A percentile compares a stretch with the other conserved stretches of the same genome.
Conservation (phyloP, 352 stramenopile species). For the Phytopythium helicoides region DNA sequence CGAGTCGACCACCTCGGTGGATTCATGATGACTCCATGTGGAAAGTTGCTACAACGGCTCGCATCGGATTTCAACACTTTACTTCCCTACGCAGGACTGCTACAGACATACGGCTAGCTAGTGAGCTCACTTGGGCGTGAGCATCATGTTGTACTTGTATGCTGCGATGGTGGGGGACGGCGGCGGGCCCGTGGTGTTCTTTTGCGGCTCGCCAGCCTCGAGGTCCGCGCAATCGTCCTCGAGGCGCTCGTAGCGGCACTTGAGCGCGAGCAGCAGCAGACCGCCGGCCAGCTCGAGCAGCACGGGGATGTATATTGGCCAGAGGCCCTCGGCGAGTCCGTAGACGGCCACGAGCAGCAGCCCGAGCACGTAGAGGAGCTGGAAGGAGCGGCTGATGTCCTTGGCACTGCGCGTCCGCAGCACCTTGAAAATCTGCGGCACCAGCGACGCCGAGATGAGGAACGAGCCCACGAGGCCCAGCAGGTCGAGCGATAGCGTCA, state of each 20-base stretch:
- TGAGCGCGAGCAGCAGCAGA: constrained; percentile 41
- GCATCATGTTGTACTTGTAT: constrained; percentile 11
- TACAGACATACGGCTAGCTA: not conserved
- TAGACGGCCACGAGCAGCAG: constrained; percentile 46
- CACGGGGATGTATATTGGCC: constrained; percentile 60
- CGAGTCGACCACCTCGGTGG: too few relatives aligned
- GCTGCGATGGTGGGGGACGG: constrained; percentile 4
- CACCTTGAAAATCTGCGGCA: constrained; percentile 65
- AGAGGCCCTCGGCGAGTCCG: constrained; percentile 40
- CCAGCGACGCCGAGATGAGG: constrained; percentile 50
- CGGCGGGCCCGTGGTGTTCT: not conserved
- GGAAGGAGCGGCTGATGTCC: constrained; percentile 53
- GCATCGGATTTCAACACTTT: not conserved
- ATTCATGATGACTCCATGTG: too few relatives aligned
- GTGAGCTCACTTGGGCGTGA: constrained; percentile 13
- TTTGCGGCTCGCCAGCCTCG: not conserved
- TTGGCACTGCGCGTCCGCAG: constrained; percentile 53
- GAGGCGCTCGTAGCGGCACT: constrained; percentile 38
- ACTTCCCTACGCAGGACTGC: not conserved
- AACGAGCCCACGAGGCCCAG: constrained; percentile 59
- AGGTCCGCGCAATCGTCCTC: constrained; percentile 6
- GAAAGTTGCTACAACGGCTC: too few relatives aligned
- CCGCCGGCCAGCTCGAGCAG: constrained; percentile 40
- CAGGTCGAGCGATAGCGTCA: constrained; percentile 39
- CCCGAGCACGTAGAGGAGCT: constrained; percentile 41